Percentiles rank a stretch among this genome's conserved stretches.
Evolutionary conservation across 768 basidiomycete genomes (phyloP).

Genomic region (Boletus subparvulus): DNA sequence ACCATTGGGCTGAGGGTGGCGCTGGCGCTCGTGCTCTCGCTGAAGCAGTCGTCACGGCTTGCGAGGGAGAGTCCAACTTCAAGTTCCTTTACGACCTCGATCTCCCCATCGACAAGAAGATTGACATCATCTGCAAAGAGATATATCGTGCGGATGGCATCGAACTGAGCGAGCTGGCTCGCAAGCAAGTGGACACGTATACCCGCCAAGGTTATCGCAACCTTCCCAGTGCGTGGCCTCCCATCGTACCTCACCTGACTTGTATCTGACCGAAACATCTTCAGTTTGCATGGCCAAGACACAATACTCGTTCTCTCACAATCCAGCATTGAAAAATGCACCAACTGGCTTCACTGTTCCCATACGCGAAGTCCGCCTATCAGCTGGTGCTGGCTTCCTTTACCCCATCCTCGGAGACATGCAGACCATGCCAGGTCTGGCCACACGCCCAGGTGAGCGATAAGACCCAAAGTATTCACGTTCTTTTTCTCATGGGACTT

Average conservation of each 20-base stretch:
- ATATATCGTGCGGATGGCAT: conserved; percentile 95
- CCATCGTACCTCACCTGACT: neutral
- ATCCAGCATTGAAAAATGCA: conserved; percentile 86
- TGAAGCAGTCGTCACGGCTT: conserved; percentile 85
- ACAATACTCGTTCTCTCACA: conserved; percentile 95
- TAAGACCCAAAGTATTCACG: neutral
- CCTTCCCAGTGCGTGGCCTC: conserved; percentile 64
- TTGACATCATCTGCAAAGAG: conserved; percentile 80
- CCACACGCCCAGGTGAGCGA: conserved; percentile 76
- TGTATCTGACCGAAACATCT: conserved; percentile 5
- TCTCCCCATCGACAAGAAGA: conserved; percentile 84
- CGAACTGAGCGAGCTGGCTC: conserved; percentile 79
- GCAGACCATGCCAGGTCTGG: conserved; percentile 97
- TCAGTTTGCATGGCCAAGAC: conserved; percentile 97
- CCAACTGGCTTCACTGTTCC: conserved; percentile 93
- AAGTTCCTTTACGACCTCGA: conserved; percentile 91
- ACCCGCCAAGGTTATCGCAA: conserved; percentile 82
- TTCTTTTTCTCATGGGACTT: conserved; percentile 9
- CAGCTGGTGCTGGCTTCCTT: conserved; percentile 94
- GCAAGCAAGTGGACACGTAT: conserved; percentile 86
- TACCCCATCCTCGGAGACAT: conserved; percentile 96
- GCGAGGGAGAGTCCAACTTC: conserved; percentile 81
- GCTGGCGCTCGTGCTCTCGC: conserved; percentile 87
- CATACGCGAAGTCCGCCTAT: conserved; percentile 82
- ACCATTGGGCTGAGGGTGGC: conserved; percentile 97